Base-by-base conservation (phyloP, 495 filamentous ascomycete genomes). In the Tetracladium setigerum region DNA sequence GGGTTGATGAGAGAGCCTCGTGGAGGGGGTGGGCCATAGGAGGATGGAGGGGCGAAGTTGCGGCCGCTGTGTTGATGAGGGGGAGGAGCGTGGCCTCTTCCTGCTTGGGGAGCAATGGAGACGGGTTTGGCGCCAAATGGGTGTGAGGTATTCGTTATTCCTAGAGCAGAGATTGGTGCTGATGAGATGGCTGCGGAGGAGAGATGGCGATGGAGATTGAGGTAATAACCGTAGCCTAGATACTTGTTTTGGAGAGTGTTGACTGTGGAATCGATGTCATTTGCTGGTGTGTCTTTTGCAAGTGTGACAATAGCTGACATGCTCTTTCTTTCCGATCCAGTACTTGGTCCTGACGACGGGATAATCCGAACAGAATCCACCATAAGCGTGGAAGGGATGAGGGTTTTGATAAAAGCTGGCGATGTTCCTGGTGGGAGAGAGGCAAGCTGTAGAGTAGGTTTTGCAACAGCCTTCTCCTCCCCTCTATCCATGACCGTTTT, bases 111-210 rank as follows among this genome's bases (percentile, higher is more conserved):
- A 22, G 53, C 68, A 1, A 56, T 22, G 30, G 73, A 70, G n/a
- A 87, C 73, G 4, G 73, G 70, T 55, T 81, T 85, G n/a, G 91
- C 91, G 17, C 88, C 88, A 55, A 96, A 97, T 0, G 90, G 90
- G 32, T 85, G 71, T 5, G 81, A 73, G 22, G 72, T 67, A 2
- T 71, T 63, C 0, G 72, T 64, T 1, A 77, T 74, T n/a, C 72
- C 64, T 13, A 69, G 60, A 19, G 78, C 43, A 33, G 67, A 67
- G 12, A 73, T 60, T 2, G 81, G 64, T 36, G 77, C 62, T 8
- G 71, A 69, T 10, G 74, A 68, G 9, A 86, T 74, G 5, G 84
- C 85, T 12, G 86, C 82, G 2, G 90, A 95, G 4, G 90, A 92
- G 15, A 95, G 78, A 65, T 92, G 84, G 17, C 89, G 74, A 31